Conservation (phyloP, 2,329 filamentous ascomycete species). For the Penicillium janthinellum region DNA sequence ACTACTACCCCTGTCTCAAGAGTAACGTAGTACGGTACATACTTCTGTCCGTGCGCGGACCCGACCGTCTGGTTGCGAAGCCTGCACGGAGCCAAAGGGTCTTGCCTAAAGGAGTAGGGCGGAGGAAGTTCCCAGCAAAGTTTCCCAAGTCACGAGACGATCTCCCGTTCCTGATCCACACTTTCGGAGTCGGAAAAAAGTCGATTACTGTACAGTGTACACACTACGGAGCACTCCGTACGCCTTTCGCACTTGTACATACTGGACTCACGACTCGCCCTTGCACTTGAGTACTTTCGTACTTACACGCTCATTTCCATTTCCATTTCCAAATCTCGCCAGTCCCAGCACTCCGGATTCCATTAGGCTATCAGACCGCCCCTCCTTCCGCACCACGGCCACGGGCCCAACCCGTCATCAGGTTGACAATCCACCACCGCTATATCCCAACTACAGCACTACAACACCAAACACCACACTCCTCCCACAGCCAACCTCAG, state of each 20-base stretch:
- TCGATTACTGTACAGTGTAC: no score
- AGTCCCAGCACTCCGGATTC: not conserved
- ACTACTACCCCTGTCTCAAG: not conserved
- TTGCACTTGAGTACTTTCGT: not conserved
- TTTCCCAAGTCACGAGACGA: conserved; percentile 21
- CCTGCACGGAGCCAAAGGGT: not conserved
- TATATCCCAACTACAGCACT: not conserved
- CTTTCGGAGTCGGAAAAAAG: not conserved
- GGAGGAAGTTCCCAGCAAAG: not conserved
- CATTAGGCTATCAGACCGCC: not conserved
- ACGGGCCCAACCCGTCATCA: not conserved
- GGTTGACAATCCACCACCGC: not conserved
- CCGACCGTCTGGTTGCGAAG: conserved; percentile 8
- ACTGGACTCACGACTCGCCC: no score
- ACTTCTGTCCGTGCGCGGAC: conserved; percentile 2
- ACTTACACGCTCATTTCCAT: not conserved
- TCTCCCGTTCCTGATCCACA: conserved; percentile 24
- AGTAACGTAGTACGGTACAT: not conserved
- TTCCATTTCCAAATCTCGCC: not conserved
- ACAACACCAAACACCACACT: not conserved
- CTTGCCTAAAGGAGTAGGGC: conserved; percentile 9
- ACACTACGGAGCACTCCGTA: no score
- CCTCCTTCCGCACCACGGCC: not conserved
- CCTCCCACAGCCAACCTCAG: no score
- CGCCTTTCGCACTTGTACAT: no score